Percentiles rank a stretch among this genome's conserved stretches.
These are phyloP conservation scores for Neurospora cerealis DNA, from an alignment of 495 filamentous ascomycete species.

Conservation along the genomic window DNA sequence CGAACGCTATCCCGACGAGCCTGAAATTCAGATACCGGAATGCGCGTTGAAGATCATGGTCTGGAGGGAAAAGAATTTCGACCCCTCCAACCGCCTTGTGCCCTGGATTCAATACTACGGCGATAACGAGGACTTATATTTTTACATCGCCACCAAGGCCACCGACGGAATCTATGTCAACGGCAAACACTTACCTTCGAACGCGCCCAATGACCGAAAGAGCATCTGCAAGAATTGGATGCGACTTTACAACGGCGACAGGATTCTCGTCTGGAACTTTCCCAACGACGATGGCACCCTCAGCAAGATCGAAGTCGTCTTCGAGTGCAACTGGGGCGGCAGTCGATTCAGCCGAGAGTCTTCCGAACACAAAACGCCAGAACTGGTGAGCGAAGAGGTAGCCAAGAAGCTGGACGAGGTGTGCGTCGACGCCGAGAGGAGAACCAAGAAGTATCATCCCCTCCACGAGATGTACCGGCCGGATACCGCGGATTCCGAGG, in stretches of 20 bases:
- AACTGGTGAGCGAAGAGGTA: conserved; percentile 4
- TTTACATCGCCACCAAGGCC: conserved; percentile 66
- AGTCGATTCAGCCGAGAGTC: conserved; percentile 22
- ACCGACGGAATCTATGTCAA: conserved; percentile 65
- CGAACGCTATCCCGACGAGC: conserved; percentile 51
- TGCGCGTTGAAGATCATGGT: conserved; percentile 69
- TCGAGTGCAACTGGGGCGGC: conserved; percentile 38
- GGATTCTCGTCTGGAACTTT: conserved; percentile 49
- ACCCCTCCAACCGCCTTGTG: conserved; percentile 25
- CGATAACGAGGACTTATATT: conserved; percentile 41
- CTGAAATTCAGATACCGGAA: conserved; percentile 54
- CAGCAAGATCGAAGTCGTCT: conserved; percentile 26
- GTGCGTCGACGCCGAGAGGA: conserved; percentile 19
- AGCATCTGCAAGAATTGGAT: conserved; percentile 43
- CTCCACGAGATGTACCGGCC: background rate
- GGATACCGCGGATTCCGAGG: background rate
- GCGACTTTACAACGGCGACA: conserved; percentile 60
- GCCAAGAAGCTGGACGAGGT: conserved; percentile 21
- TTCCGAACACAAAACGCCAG: conserved; percentile 7
- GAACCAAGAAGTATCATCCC: background rate
- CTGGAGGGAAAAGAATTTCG: conserved; percentile 51
- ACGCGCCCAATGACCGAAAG: conserved; percentile 14
- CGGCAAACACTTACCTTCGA: conserved; percentile 42
- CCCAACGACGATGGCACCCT: conserved; percentile 6
- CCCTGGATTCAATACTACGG: conserved; percentile 29